Evolutionary conservation across 2,329 filamentous ascomycete species (phyloP).

Genomic region (Cucurbitaria berberidis): DNA sequence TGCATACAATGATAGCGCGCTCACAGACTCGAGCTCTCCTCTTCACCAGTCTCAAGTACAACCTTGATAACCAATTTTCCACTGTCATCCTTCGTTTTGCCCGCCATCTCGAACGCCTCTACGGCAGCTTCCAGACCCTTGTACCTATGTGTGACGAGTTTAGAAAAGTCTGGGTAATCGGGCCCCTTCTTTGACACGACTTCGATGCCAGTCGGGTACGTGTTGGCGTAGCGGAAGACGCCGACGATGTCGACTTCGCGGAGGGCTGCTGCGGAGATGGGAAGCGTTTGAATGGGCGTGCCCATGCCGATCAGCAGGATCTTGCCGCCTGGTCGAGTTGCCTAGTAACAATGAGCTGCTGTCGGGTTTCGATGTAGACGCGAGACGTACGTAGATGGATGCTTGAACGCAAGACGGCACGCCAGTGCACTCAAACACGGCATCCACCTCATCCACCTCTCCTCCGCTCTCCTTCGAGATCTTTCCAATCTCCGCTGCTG

Average conservation of each 20-base stretch:
- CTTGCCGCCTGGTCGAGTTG: constrained; percentile 72
- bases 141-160: constrained; percentile 76
- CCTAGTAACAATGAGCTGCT: constrained; percentile 33
- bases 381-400: constrained; percentile 65
- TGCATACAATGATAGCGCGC: background rate
- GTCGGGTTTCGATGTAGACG: background rate
- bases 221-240: constrained; percentile 79
- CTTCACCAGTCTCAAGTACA: constrained; percentile 57
- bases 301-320: constrained; percentile 83
- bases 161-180: constrained; percentile 67
- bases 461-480: constrained; percentile 40
- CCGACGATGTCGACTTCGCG: constrained; percentile 80
- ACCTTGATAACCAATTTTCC: constrained; percentile 76
- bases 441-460: constrained; percentile 64
- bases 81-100: constrained; percentile 69
- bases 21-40: constrained; percentile 28
- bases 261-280: constrained; percentile 73
- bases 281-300: constrained; percentile 75
- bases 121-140: constrained; percentile 67
- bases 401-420: constrained; percentile 78
- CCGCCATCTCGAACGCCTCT: constrained; percentile 72
- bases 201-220: constrained; percentile 73
- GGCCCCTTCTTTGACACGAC: constrained; percentile 57
- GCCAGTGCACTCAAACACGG: constrained; percentile 78
- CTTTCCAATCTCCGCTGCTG: constrained; percentile 52